A percentile compares a stretch with the other conserved stretches of the same genome.
Conservation (phyloP, 805 yeast species). For the Pichia insulana region DNA sequence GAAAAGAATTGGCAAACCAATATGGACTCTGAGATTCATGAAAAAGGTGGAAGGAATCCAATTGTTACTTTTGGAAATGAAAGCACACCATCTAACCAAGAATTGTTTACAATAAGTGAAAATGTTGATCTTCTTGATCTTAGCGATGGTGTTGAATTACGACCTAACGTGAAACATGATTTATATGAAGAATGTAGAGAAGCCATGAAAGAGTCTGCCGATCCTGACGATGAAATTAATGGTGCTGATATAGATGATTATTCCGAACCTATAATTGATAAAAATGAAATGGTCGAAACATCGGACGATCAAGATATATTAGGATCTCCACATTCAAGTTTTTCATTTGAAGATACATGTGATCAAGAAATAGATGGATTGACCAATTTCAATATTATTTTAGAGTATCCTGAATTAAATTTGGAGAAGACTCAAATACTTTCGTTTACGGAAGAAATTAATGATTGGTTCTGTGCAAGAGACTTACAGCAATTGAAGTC, state of each 20-base stretch:
- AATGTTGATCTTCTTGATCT: neutral
- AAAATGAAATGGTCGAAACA: constrained; percentile 26
- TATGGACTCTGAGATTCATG: no score
- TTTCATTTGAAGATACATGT: constrained; percentile 19
- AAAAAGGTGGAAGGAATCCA: no score
- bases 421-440: constrained; percentile 34
- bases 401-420: constrained; percentile 34
- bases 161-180: neutral
- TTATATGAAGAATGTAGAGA: neutral
- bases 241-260: constrained; percentile 14
- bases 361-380: constrained; percentile 27
- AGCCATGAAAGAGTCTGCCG: neutral
- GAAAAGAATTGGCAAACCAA: no score
- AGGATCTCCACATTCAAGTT: constrained; percentile 24
- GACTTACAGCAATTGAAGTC: constrained; percentile 23
- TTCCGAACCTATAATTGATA: constrained; percentile 24
- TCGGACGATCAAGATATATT: constrained; percentile 23
- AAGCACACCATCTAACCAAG: neutral
- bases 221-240: neutral
- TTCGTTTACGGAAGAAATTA: constrained; percentile 30
- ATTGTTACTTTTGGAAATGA: no score
- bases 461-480: constrained; percentile 30
- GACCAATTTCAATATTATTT: constrained; percentile 26
- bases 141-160: neutral
- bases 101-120: neutral